These are phyloP conservation scores for Cordyceps tenuipes DNA, from an alignment of 2,329 filamentous ascomycete genomes.

Conservation along the genomic window DNA sequence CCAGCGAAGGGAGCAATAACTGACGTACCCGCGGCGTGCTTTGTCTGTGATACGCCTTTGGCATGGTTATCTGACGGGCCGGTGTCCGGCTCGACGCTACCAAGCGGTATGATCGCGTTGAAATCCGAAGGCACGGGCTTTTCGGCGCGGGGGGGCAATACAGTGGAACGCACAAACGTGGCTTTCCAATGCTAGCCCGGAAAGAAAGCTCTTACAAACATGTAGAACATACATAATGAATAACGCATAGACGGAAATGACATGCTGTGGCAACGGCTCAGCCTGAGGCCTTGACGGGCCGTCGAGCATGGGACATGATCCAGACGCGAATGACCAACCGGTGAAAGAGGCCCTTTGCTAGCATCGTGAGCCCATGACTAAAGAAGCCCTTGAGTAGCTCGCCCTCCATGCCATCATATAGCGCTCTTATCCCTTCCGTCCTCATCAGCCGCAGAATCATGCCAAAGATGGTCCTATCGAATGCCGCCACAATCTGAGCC, in stretches of 20 bases:
- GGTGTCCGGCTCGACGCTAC: constrained; percentile 45
- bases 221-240: not conserved
- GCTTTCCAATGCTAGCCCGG: constrained; percentile 65
- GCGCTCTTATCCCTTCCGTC: constrained; percentile 56
- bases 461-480: constrained; percentile 49
- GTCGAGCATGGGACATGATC: constrained; percentile 38
- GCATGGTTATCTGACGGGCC: constrained; percentile 39
- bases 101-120: constrained; percentile 68
- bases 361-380: constrained; percentile 78
- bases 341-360: constrained; percentile 74
- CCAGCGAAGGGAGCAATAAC: constrained; percentile 34
- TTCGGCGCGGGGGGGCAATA: constrained; percentile 74
- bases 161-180: constrained; percentile 70
- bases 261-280: not conserved
- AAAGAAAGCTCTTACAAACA: not conserved
- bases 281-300: constrained; percentile 16
- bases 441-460: constrained; percentile 50
- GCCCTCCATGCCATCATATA: constrained; percentile 69
- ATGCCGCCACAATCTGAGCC: constrained; percentile 16
- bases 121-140: constrained; percentile 87
- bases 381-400: constrained; percentile 80
- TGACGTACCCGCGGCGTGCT: constrained; percentile 48
- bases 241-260: not conserved
- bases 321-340: constrained; percentile 63
- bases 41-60: constrained; percentile 79